phyloP scores from a whole-genome alignment of 495 filamentous ascomycete genomes.

The Opeltia flavorubescens region DNA sequence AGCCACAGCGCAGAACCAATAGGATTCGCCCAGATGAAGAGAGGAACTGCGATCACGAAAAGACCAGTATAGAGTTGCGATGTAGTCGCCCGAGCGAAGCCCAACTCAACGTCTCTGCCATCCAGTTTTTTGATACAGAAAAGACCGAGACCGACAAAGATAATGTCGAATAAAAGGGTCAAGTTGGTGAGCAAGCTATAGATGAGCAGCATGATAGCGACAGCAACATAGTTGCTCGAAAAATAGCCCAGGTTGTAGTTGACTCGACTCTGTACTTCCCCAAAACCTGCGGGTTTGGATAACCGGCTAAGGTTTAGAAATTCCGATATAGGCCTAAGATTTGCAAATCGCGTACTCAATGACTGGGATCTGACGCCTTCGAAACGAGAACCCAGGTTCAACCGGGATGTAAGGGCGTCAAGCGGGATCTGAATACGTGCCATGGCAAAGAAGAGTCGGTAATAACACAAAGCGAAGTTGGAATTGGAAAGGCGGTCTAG shows the following conservation, averaged over 20 bases:
- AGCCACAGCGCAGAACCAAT: constrained; percentile 79
- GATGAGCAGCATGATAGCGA: constrained; percentile 89
- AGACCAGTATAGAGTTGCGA: constrained; percentile 90
- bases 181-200: constrained; percentile 84
- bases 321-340: constrained; percentile 80
- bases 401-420: constrained; percentile 76
- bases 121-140: constrained; percentile 80
- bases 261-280: constrained; percentile 79
- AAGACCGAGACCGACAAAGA: constrained; percentile 71
- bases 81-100: constrained; percentile 66
- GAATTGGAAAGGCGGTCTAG: too few relatives aligned
- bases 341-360: constrained; percentile 70
- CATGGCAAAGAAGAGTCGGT: constrained; percentile 52
- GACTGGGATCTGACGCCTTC: constrained; percentile 64
- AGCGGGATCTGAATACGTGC: constrained; percentile 80
- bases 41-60: constrained; percentile 63
- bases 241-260: constrained; percentile 97
- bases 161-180: constrained; percentile 74
- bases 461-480: too few relatives aligned
- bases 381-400: constrained; percentile 68
- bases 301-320: constrained; percentile 92
- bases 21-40: constrained; percentile 71
- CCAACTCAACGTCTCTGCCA: constrained; percentile 77
- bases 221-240: constrained; percentile 92
- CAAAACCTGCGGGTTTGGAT: constrained; percentile 84